Evolutionary conservation across 495 filamentous ascomycete genomes (phyloP), one percentile per base, ranked within the genome.

Genomic region (Aspergillus sclerotioniger): DNA sequence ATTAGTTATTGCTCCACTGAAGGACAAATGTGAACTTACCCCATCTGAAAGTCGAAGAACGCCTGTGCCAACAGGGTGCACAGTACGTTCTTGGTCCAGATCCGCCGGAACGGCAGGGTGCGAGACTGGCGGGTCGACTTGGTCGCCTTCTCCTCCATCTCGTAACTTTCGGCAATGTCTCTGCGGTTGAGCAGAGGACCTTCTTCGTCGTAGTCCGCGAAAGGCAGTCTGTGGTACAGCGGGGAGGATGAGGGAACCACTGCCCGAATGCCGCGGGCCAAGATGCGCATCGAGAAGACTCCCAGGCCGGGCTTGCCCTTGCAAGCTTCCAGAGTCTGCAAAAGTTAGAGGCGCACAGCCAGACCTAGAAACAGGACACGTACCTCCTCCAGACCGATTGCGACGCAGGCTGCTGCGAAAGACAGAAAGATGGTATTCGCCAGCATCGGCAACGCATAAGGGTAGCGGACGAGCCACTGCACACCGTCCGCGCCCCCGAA

Each of bases 81-180:
- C 62, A 84, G 58, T 20, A 96, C 86, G 62, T 93, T 93, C 51
- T 80, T 80, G 3, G 90, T 94, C 79, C 90, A 94, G 57, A 96
- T 90, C 25, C 82, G 80, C 19, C 82, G 80, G 76, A 93, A 90
- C 8, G 89, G 81, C 31, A 93, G 76, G 12, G 57, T 61, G 10
- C 67, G 71, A 46, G 61, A 56, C 39, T 61, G 57, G 12, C 73
- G 73, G 8, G 52, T 35, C 21, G 64, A 66, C 51, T 66, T 70
- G 50, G 66, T 45, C 6, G 70, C 66, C 61, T 75, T 73, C 53
- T 75, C 70, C 62, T 75, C 74, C 7, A 76, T 60, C 52, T 76
- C 71, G 59, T 77, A 78, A 65, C 70, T 74, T 49, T 77, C 69
- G 15, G 56, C 56, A 53, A 56, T 45, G 37, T 72, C 68, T 50